These are phyloP conservation scores for Apostasia ramifera DNA, from an alignment of 106 monocot genomes.

Conservation along the genomic window DNA sequence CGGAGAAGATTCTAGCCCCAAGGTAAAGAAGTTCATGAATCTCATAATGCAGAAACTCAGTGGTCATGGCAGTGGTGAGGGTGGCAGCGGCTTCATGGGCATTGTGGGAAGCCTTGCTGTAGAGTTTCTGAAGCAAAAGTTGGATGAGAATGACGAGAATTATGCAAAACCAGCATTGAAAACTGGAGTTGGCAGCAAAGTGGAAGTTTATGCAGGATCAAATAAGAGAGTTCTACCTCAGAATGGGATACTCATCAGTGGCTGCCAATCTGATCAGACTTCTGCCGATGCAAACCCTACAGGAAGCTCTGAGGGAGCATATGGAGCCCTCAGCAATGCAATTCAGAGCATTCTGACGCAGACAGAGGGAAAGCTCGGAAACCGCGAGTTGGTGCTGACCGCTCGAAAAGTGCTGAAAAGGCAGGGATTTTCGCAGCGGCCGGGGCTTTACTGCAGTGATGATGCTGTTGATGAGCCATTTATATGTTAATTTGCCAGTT, in stretches of 20 bases:
- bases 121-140: conserved; percentile 65
- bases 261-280: conserved; percentile 75
- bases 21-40: conserved; percentile 96
- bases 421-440: conserved; percentile 54
- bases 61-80: conserved; percentile 13
- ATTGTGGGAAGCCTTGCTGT: conserved; percentile 65
- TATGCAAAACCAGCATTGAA: conserved; percentile 54
- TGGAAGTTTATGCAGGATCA: conserved; percentile 69
- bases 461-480: conserved; percentile 56
- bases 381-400: conserved; percentile 37
- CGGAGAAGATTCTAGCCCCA: conserved; percentile 91
- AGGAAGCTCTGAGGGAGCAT: conserved; percentile 20
- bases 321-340: conserved; percentile 67
- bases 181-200: conserved; percentile 34
- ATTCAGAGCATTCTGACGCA: conserved; percentile 37
- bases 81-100: conserved; percentile 41
- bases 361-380: conserved; percentile 14
- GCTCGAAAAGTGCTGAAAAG: conserved; percentile 30
- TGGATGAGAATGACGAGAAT: conserved; percentile 58
- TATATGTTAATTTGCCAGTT: conserved; percentile 11
- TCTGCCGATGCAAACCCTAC: conserved; percentile 57
- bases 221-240: conserved; percentile 45
- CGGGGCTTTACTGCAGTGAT: conserved; percentile 82
- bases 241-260: conserved; percentile 73
- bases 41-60: conserved; percentile 57